These are phyloP conservation scores for Lepidium didymum DNA, from an alignment of 345 rosid genomes.

Conservation along the genomic window DNA sequence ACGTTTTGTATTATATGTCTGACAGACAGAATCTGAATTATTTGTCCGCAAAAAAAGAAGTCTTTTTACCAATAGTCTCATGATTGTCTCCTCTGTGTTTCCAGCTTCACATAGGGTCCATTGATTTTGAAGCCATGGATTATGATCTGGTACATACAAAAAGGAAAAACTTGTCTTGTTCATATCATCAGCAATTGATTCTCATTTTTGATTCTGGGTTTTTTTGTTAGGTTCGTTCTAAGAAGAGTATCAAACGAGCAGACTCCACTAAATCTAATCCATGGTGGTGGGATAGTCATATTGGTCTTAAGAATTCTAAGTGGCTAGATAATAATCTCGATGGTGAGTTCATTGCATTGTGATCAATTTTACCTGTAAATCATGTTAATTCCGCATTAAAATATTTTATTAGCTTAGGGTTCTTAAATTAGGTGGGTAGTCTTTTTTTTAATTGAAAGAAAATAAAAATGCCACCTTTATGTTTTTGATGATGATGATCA, in stretches of 20 bases:
- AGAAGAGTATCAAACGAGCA: conserved; percentile 39
- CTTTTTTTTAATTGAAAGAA: background rate
- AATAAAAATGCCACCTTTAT: background rate
- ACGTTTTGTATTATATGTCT: conserved; percentile 15
- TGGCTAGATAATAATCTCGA: conserved; percentile 48
- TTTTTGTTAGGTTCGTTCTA: conserved; percentile 29
- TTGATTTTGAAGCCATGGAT: conserved; percentile 24
- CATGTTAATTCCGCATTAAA: background rate
- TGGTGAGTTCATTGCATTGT: conserved; percentile 27
- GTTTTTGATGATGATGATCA: conserved; percentile 14
- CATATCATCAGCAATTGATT: background rate
- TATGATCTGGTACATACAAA: conserved; percentile 21
- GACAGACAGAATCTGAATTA: conserved; percentile 26
- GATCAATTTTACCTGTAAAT: background rate
- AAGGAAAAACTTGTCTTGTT: background rate
- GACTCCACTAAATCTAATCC: conserved; percentile 49
- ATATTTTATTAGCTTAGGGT: background rate
- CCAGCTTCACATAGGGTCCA: conserved; percentile 24
- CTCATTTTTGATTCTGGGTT: conserved; percentile 23
- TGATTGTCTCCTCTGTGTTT: conserved; percentile 28
- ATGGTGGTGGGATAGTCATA: conserved; percentile 41
- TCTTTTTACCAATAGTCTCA: conserved; percentile 10
- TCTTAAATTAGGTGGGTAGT: conserved; percentile 10
- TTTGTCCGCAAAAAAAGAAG: conserved; percentile 4
- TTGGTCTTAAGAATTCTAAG: conserved; percentile 32